Evolutionary conservation across 2,329 filamentous ascomycete genomes (phyloP).

Genomic region (Penicillium sp.): DNA sequence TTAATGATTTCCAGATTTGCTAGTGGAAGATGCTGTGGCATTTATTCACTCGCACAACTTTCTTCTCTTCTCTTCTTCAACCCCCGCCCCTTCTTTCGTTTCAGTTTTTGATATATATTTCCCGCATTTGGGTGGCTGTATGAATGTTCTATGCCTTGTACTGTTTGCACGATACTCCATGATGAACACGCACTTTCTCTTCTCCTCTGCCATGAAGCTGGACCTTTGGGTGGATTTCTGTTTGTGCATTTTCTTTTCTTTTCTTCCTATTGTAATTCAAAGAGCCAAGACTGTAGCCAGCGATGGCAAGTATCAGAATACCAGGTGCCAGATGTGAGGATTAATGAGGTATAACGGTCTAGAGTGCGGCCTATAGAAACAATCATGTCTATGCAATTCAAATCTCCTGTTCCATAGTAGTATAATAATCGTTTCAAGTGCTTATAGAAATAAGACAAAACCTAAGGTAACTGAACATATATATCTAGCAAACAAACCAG

Average conservation of each 20-base stretch:
- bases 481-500: not conserved
- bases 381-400: not conserved
- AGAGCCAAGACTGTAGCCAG: constrained; percentile 19
- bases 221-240: constrained; percentile 19
- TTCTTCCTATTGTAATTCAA: not conserved
- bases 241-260: constrained; percentile 5
- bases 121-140: constrained; percentile 21
- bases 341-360: constrained; percentile 13
- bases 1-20: constrained; percentile 9
- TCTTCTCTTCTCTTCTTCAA: not conserved
- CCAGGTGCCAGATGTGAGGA: constrained; percentile 4
- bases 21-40: constrained; percentile 2
- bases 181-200: constrained; percentile 16
- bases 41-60: not conserved
- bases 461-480: not conserved
- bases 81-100: not conserved
- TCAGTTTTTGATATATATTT: constrained; percentile 7
- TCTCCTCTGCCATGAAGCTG: constrained; percentile 17
- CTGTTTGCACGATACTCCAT: constrained; percentile 17
- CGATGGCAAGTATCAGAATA: constrained; percentile 12
- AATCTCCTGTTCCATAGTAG: not conserved
- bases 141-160: constrained; percentile 23
- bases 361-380: not conserved
- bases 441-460: not conserved
- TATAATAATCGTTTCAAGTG: too few species aligned